phyloP scores from a whole-genome alignment of 768 basidiomycete species.

The Paxillus ammoniavirescens region DNA sequence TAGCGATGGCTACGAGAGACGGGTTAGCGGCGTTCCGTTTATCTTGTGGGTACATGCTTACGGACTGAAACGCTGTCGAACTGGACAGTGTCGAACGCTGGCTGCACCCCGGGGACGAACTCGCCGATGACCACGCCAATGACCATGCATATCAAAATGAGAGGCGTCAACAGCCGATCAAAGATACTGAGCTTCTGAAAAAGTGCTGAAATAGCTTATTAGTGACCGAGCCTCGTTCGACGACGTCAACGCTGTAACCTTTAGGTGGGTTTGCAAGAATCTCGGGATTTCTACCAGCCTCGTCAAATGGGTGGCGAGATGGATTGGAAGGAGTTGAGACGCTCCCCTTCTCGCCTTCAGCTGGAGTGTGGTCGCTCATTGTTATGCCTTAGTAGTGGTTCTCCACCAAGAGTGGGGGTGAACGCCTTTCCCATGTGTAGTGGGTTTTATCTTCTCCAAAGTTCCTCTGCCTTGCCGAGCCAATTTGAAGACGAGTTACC shows the following conservation, averaged over 20 bases:
- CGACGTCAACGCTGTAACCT: neutral
- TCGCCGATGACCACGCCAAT: slow-evolving; percentile 73
- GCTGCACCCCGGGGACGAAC: slow-evolving; percentile 57
- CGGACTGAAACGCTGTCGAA: slow-evolving; percentile 76
- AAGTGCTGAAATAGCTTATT: slow-evolving; percentile 23
- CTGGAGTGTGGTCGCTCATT: neutral
- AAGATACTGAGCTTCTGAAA: slow-evolving; percentile 46
- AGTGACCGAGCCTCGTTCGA: neutral
- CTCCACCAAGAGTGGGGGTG: neutral
- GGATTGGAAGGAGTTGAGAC: neutral
- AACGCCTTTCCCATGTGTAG: neutral
- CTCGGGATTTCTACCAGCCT: neutral
- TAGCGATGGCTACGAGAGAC: slow-evolving; percentile 58
- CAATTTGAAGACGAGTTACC: neutral
- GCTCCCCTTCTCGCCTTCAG: neutral
- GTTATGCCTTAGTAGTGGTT: neutral
- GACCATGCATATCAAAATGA: slow-evolving; percentile 73
- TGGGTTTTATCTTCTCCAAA: no score
- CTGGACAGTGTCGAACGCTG: slow-evolving; percentile 59
- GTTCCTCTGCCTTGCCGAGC: neutral
- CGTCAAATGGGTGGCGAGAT: neutral
- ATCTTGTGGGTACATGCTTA: slow-evolving; percentile 37
- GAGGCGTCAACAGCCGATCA: slow-evolving; percentile 62
- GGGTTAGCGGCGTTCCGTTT: neutral
- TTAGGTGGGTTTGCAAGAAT: neutral